These are phyloP conservation scores for Lonicera japonica DNA, from an alignment of 129 eudicot species.

Conservation along the genomic window DNA sequence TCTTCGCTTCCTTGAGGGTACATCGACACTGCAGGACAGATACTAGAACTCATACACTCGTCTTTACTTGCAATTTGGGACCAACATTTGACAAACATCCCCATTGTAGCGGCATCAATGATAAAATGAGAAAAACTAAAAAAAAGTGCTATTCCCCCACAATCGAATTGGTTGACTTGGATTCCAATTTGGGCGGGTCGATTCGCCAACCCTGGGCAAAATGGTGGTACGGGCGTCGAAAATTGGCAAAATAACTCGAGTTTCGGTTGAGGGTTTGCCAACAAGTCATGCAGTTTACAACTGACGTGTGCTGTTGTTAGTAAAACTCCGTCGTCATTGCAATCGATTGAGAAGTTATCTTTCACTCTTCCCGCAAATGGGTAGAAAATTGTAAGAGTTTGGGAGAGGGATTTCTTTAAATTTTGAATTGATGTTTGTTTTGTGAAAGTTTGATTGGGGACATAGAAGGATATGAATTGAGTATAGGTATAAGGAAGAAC, in stretches of 20 bases:
- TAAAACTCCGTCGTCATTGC: constrained; percentile 28
- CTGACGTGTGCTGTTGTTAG: constrained; percentile 9
- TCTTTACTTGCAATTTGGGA: not conserved
- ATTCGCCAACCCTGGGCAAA: not conserved
- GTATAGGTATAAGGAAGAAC: constrained; percentile 3
- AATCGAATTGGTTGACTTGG: not conserved
- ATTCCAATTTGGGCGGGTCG: not conserved
- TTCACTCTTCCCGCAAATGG: constrained; percentile 25
- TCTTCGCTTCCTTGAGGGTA: not conserved
- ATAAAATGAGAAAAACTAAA: not conserved
- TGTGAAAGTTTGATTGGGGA: not conserved
- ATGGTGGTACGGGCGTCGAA: not conserved
- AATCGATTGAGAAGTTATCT: constrained; percentile 10
- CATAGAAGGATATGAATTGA: constrained; percentile 5
- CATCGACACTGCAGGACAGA: not conserved
- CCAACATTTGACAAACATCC: not conserved
- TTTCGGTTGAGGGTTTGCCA: constrained; percentile 9
- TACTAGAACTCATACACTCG: not conserved
- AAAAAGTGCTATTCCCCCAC: not conserved
- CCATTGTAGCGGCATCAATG: not conserved
- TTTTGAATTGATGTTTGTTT: no score
- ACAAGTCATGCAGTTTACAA: not conserved
- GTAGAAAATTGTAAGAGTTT: constrained; percentile 23
- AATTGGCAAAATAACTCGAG: not conserved
- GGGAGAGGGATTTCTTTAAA: constrained; percentile 13